Evolutionary conservation across 768 basidiomycete species (phyloP).

Genomic region (Mycena rosella): DNA sequence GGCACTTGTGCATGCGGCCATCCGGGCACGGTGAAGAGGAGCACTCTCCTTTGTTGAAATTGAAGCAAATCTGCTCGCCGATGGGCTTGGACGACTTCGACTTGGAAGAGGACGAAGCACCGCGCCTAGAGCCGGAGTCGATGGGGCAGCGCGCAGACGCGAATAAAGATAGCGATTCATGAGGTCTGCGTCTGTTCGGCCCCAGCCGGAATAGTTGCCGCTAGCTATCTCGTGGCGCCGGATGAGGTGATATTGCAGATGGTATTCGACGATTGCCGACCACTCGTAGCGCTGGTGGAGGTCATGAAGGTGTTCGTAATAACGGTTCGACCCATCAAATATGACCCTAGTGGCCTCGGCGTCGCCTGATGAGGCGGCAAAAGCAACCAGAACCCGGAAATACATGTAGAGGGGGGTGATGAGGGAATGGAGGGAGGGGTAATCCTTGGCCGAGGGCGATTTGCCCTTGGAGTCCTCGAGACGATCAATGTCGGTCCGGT

Average conservation of each 20-base stretch:
- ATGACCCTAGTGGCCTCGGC: not conserved
- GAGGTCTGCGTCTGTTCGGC: not conserved
- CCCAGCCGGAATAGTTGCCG: constrained; percentile 1
- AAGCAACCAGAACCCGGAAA: not conserved
- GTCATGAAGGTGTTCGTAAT: not conserved
- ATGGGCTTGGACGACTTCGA: not conserved
- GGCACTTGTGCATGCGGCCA: constrained; percentile 1
- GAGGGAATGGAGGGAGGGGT: constrained; percentile 9
- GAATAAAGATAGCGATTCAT: not conserved
- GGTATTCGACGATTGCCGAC: constrained; percentile 1
- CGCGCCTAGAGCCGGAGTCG: not conserved
- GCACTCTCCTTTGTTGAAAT: not conserved
- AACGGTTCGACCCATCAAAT: not conserved
- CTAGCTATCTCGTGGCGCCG: not conserved
- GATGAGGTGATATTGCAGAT: not conserved
- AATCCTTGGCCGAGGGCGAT: not conserved
- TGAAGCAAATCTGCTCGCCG: not conserved
- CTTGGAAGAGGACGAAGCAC: not conserved
- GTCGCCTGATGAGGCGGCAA: not conserved
- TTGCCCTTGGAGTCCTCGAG: not conserved
- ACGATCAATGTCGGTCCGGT: not conserved
- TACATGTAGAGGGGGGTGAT: not conserved
- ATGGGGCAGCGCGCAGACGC: not conserved
- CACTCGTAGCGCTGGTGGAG: not conserved
- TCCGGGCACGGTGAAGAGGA: not conserved